phyloP scores from a whole-genome alignment of 495 filamentous ascomycete genomes.

The Lichenothelia convexa region DNA sequence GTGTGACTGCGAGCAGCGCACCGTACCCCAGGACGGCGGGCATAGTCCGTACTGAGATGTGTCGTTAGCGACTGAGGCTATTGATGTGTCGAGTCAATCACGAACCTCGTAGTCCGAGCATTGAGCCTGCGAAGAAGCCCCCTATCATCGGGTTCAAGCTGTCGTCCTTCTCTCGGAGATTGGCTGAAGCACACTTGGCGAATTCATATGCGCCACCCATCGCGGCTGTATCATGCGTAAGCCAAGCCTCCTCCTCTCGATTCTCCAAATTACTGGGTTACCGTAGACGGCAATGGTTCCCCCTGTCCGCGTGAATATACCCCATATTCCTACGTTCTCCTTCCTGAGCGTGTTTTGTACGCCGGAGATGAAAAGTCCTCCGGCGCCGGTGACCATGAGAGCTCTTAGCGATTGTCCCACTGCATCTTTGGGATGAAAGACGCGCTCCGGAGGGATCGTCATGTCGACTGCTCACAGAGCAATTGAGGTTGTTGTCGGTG shows the following conservation, averaged over 20 bases:
- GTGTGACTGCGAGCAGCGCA: slow-evolving; percentile 37
- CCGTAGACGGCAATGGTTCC: slow-evolving; percentile 47
- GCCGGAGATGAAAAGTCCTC: slow-evolving; percentile 54
- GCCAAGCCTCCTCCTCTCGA: background rate
- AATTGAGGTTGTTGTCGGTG: background rate
- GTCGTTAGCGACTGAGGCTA: no score
- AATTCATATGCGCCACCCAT: slow-evolving; percentile 69
- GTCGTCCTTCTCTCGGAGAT: slow-evolving; percentile 61
- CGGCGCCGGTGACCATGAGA: slow-evolving; percentile 41
- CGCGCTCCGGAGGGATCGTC: slow-evolving; percentile 5
- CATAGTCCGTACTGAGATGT: slow-evolving; percentile 48
- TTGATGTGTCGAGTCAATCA: slow-evolving; percentile 12
- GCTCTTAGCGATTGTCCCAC: slow-evolving; percentile 44
- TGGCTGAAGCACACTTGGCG: slow-evolving; percentile 49
- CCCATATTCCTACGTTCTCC: slow-evolving; percentile 56
- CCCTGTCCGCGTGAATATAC: slow-evolving; percentile 57
- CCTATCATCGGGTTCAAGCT: slow-evolving; percentile 49
- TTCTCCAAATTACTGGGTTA: slow-evolving; percentile 25
- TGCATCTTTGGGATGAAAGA: slow-evolving; percentile 66
- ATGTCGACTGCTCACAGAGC: background rate
- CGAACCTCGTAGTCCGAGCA: slow-evolving; percentile 48
- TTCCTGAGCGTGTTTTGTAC: slow-evolving; percentile 70
- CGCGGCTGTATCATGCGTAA: slow-evolving; percentile 44
- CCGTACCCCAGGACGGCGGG: slow-evolving; percentile 69
- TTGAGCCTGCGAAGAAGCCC: slow-evolving; percentile 51